Evolutionary conservation across 2,329 filamentous ascomycete species (phyloP).

Genomic region (Nigrograna mackinnonii): DNA sequence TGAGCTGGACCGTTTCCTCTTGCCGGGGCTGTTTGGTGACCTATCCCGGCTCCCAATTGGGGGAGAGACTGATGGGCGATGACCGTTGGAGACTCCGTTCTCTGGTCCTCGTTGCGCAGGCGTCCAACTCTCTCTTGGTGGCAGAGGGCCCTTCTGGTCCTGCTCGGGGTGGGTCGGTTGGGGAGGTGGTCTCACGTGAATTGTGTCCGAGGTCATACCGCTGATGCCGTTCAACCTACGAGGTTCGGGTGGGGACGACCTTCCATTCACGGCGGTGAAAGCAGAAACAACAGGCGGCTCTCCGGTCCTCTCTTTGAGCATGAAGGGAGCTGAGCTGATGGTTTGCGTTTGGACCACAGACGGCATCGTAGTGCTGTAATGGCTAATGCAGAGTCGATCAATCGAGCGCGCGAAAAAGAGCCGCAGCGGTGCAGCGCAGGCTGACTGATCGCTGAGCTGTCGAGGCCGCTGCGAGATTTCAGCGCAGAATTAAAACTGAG

Average conservation of each 20-base stretch:
- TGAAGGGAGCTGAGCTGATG: conserved; percentile 29
- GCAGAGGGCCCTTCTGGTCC: conserved; percentile 21
- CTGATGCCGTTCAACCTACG: conserved; percentile 18
- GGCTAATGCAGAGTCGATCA: too few species aligned
- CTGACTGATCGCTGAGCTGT: too few species aligned
- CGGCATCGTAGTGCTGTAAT: conserved; percentile 40
- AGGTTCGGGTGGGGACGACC: conserved; percentile 26
- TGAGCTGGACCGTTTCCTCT: conserved; percentile 70
- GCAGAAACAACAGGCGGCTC: conserved; percentile 31
- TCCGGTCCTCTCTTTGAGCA: conserved; percentile 28
- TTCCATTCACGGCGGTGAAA: conserved; percentile 42
- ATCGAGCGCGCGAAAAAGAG: too few species aligned
- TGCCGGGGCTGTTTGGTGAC: conserved; percentile 48
- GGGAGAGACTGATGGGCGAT: conserved; percentile 26
- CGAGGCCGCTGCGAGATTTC: too few species aligned
- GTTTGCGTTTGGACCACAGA: conserved; percentile 35
- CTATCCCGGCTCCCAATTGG: conserved; percentile 18
- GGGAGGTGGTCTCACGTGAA: conserved; percentile 16
- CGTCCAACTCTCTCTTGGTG: conserved; percentile 20
- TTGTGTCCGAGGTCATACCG: conserved; percentile 18
- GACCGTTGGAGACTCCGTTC: conserved; percentile 15
- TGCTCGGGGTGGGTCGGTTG: conserved; percentile 10
- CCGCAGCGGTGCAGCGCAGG: too few species aligned
- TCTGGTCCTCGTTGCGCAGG: conserved; percentile 16
- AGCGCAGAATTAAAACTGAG: too few species aligned